Base-by-base conservation (phyloP, 208 protist genomes). In the Vickermania spadyakhi region DNA sequence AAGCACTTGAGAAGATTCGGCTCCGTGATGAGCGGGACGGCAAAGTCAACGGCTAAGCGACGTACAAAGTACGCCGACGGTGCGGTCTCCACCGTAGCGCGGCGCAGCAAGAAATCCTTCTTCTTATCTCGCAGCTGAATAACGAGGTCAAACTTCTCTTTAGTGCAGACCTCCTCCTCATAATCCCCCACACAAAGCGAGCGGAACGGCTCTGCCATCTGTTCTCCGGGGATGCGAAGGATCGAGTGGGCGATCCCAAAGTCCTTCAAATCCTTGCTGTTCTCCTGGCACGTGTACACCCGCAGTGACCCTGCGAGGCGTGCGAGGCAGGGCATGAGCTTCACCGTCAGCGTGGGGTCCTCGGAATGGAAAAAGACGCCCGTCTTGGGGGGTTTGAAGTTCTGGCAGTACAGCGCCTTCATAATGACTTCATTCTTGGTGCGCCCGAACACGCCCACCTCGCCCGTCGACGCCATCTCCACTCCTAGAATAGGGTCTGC, bases 401-500 rank as follows among this genome's bases (percentile, higher is more conserved):
- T 81, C 52, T 86, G 78, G 70, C 78, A 91, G 31, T 89, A 60
- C 75, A 97, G 80, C 30, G 87, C 89, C 72, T 97, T 97, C 27
- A 95, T 66, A 68, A 96, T 96, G 21, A 94, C 94, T 58, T 96
- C 91, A 51, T 81, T 58, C 60, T 77, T 84, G 65, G 86, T 77
- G 28, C 81, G 73, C 18, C 96, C 96, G 70, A 98, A 98, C 53
- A 96, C 96, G 18, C 93, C 97, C n/a, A 98, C 94, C 75, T 98
- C 97, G 55, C 97, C 97, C 3, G 91, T 97, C 25, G 91, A 97
- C 3, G 97, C 91, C 98, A 99, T 99, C 76, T 99, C 98, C 3
- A 99, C 98, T 50, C 97, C 96, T 3, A 99, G 76, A 23, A 98
- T 92, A n/a, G 98, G 98, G 72, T 99, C 98, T 3, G 97, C 97